Evolutionary conservation across 257 asterid genomes (phyloP), one percentile per base, ranked within the genome.

Genomic region (Sherardia arvensis): DNA sequence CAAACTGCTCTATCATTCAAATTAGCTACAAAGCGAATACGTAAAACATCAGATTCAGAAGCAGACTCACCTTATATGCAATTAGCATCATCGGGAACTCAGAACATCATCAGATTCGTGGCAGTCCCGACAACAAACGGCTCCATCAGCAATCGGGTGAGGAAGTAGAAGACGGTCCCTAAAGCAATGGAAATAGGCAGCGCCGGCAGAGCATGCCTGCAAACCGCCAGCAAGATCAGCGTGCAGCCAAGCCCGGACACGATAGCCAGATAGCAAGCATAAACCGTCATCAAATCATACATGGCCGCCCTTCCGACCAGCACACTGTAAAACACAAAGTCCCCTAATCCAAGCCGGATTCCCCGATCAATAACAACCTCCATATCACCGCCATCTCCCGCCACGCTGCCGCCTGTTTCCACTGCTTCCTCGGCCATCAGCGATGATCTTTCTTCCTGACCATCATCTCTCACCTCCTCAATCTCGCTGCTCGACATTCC

Each of bases 241-340:
- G 99, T 92, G 64, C 99, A 92, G 23, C 95, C 99, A 14, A 92
- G 84, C 7, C 99, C 99, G 0, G 94, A 89, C 71, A 92, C 87
- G 64, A 92, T 87, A 18, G 97, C 99, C 3, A 92, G 97, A 80
- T 92, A 92, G 80, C 99, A 92, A 66, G 99, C 97, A 61, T 92
- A 92, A 32, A 92, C 99, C 0, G 96, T 92, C 99, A 92, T 83
- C 76, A 92, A 49, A 84, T 92, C 99, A 77, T 84, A 92, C 99
- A 92, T 87, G 10, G 99, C 97, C 0, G 99, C 99, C 79, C 99
- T 79, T 45, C 99, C 97, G 22, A 92, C 96, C 68, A 92, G 83
- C 64, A 92, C 99, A 3, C 99, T 92, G 11, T 87, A 92, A 77
- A 92, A 92, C 23, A 92, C 83, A 48, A 92, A 92, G 69, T 92